These are phyloP conservation scores for Tylopilus felleus DNA, from an alignment of 768 basidiomycete genomes.

Conservation along the genomic window DNA sequence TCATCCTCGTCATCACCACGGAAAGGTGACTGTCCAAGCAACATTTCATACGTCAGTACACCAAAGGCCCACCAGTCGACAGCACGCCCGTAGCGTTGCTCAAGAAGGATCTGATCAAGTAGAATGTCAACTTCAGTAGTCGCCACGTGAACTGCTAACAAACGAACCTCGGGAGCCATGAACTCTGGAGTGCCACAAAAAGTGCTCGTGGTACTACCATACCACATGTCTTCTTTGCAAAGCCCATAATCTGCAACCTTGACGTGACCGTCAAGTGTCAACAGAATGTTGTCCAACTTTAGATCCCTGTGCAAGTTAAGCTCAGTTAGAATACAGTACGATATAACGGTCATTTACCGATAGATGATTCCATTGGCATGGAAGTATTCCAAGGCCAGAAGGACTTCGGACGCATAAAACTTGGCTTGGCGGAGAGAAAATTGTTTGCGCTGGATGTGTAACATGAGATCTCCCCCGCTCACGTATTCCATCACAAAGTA, in stretches of 20 bases:
- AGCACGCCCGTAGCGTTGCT: slow-evolving; percentile 96
- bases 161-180: slow-evolving; percentile 94
- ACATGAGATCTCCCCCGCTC: slow-evolving; percentile 97
- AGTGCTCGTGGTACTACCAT: slow-evolving; percentile 91
- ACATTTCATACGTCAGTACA: slow-evolving; percentile 97
- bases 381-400: slow-evolving; percentile 96
- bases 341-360: slow-evolving; percentile 52
- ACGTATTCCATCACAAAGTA: slow-evolving; percentile 99
- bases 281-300: slow-evolving; percentile 95
- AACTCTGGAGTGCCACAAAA: slow-evolving; percentile 99
- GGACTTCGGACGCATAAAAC: slow-evolving; percentile 96
- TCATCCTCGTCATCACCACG: slow-evolving; percentile 99
- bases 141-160: background rate
- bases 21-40: slow-evolving; percentile 98
- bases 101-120: slow-evolving; percentile 79
- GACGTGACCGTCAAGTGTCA: slow-evolving; percentile 96
- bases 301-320: slow-evolving; percentile 63
- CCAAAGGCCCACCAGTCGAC: slow-evolving; percentile 99
- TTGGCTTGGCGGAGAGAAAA: slow-evolving; percentile 98
- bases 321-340: background rate
- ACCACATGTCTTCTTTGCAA: slow-evolving; percentile 99
- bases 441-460: slow-evolving; percentile 98
- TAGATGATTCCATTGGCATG: slow-evolving; percentile 99
- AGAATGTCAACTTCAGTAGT: slow-evolving; percentile 1
- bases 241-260: slow-evolving; percentile 99